Evolutionary conservation across 2,329 filamentous ascomycete species (phyloP).

Genomic region (Elsinoe batatas): DNA sequence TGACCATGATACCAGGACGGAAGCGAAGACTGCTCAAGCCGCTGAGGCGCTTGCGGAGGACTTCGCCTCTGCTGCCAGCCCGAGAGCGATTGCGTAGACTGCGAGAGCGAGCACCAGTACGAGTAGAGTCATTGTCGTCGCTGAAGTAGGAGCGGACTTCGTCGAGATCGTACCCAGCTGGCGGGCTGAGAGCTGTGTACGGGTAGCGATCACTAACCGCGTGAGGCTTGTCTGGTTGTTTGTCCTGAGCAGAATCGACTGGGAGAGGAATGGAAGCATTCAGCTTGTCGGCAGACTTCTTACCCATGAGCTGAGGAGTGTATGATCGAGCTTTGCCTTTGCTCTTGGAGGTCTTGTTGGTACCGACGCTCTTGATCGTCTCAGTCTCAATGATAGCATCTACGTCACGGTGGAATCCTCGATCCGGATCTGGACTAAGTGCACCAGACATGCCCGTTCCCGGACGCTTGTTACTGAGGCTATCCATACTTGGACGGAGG

Average conservation of each 20-base stretch:
- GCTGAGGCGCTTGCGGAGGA: constrained; percentile 20
- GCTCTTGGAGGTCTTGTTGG: not conserved
- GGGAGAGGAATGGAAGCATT: not conserved
- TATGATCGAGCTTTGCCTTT: not conserved
- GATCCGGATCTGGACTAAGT: not conserved
- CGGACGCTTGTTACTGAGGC: not conserved
- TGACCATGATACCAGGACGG: constrained; percentile 18
- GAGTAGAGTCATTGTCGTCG: constrained; percentile 23
- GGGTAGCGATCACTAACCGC: constrained; percentile 37
- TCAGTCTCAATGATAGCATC: not conserved
- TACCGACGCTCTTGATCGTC: not conserved
- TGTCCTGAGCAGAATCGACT: not conserved
- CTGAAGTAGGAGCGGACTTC: constrained; percentile 36
- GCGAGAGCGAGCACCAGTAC: not conserved
- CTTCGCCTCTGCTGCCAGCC: constrained; percentile 29
- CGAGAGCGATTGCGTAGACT: constrained; percentile 16
- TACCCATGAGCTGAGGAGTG: not conserved
- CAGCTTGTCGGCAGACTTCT: constrained; percentile 3
- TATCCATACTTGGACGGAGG: constrained; percentile 10
- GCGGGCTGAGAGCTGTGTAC: constrained; percentile 36
- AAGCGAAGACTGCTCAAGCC: constrained; percentile 12
- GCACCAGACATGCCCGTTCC: not conserved
- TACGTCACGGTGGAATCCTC: not conserved
- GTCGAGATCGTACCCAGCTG: constrained; percentile 31
- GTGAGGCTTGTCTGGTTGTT: not conserved